phyloP scores from a whole-genome alignment of 371 early-diverging fungal genomes.

The Phascolomyces articulosus region DNA sequence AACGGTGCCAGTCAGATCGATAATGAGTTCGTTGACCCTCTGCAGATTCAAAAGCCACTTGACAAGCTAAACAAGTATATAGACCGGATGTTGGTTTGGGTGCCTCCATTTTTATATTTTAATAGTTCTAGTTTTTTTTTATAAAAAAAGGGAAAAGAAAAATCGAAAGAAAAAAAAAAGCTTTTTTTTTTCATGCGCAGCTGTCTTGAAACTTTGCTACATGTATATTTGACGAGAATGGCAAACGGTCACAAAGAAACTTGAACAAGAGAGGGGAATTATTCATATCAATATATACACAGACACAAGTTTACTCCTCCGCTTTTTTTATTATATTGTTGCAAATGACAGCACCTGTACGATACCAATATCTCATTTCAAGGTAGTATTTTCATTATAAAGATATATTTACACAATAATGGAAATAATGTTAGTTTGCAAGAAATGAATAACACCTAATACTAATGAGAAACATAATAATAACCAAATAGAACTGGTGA shows the following conservation, averaged over 20 bases:
- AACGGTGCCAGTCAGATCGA: constrained; percentile 86
- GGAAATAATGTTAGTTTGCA: too few species aligned
- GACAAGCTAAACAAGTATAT: constrained; percentile 79
- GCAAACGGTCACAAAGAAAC: too few species aligned
- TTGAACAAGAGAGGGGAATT: too few species aligned
- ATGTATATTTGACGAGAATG: too few species aligned
- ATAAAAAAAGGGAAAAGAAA: not conserved
- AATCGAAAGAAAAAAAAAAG: not conserved
- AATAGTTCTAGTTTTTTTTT: not conserved
- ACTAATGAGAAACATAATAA: not conserved
- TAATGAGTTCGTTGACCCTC: constrained; percentile 86
- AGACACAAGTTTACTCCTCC: too few species aligned
- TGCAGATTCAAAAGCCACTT: constrained; percentile 83
- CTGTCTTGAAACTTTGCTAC: too few species aligned
- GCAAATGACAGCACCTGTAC: constrained; percentile 38
- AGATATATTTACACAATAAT: too few species aligned
- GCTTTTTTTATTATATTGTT: not conserved
- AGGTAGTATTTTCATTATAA: too few species aligned
- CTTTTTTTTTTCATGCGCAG: not conserved
- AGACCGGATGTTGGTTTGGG: constrained; percentile 18
- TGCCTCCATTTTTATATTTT: constrained; percentile 5
- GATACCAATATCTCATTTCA: constrained; percentile 49
- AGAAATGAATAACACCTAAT: not conserved
- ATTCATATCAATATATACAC: not conserved
- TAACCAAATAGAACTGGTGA: constrained; percentile 40